Percentiles rank a stretch among this genome's conserved stretches.
Conservation (phyloP, 2,329 filamentous ascomycete species). For the Verticillium klebahnii region DNA sequence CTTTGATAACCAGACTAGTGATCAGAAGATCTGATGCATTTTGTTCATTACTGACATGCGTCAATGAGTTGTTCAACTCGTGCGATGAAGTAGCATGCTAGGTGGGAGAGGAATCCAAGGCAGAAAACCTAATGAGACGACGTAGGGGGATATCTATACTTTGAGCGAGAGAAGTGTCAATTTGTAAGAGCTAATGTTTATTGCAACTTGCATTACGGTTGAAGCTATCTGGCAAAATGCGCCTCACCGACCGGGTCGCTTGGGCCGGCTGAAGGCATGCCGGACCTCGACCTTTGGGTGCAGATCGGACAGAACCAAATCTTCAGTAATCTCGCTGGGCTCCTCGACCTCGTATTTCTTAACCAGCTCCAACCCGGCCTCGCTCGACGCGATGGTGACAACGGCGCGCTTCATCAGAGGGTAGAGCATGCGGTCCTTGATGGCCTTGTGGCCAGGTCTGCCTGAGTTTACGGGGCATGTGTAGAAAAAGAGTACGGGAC, state of each 20-base stretch:
- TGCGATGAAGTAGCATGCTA: not conserved
- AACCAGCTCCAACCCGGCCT: constrained; percentile 61
- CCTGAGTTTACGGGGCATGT: constrained; percentile 64
- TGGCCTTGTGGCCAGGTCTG: constrained; percentile 53
- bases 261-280: constrained; percentile 70
- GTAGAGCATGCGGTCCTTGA: constrained; percentile 84
- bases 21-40: constrained; percentile 1
- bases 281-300: constrained; percentile 62
- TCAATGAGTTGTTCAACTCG: not conserved
- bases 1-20: not conserved
- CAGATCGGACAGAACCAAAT: constrained; percentile 60
- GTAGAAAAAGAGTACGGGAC: constrained; percentile 73
- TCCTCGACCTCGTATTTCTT: constrained; percentile 69
- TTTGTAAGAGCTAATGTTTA: not conserved
- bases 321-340: constrained; percentile 65
- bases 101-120: too few relatives aligned
- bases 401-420: constrained; percentile 66
- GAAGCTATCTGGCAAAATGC: not conserved
- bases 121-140: not conserved
- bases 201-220: not conserved
- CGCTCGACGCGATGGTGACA: constrained; percentile 58
- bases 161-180: not conserved
- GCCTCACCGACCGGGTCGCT: constrained; percentile 64
- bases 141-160: not conserved
- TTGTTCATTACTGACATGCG: not conserved